Base-by-base conservation (phyloP, 2,329 filamentous ascomycete species). In the Chaetothyriales sp. region DNA sequence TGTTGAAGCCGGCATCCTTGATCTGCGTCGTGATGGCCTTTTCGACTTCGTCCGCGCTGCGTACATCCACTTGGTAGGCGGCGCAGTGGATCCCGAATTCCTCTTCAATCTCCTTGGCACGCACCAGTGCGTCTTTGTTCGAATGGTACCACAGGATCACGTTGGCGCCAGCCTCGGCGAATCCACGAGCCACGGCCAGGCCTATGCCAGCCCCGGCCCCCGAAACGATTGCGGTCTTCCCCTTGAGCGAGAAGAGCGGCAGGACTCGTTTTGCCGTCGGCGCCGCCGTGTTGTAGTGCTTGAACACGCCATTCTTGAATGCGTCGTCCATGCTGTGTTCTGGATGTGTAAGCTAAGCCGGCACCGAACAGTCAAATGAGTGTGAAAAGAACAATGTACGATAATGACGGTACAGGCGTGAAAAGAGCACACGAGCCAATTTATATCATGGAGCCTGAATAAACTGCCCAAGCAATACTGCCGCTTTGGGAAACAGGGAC, bases 91-190 rank as follows among this genome's bases (percentile, higher is more conserved):
- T 82, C 2, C 79, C 78, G 59, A 81, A 86, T 19, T 77, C 75
- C 61, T 77, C 73, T 61, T 78, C 79, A 46, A 87, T 81, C 22
- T 79, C 77, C 29, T 74, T 73, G 0, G 83, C 82, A 52, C 78
- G 73, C 15, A 77, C 72, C 65, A 81, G n/a, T 82, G 77, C 81
- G 59, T 81, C 77, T 62, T 77, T 75, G 67, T 86, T 86, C 65
- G 72, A 78, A 63, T 85, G 82, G 64, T 85, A 86, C 80, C 80
- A 85, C 48, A 86, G 78, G 25, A 81, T 82, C 19, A 86, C 80
- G 58, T 86, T 83, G 53, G 82, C 82, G 47, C 83, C 83, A 15
- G 82, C 80, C 63, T 87, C 83, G 15, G 83, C 82, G 29, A 81
- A 72, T 1, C 73, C 81, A 33, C 82, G 70, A 13, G 81, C 82